Evolutionary conservation across 176 grass and related monocot genomes (phyloP).

Genomic region (Oropetium thomaeum): DNA sequence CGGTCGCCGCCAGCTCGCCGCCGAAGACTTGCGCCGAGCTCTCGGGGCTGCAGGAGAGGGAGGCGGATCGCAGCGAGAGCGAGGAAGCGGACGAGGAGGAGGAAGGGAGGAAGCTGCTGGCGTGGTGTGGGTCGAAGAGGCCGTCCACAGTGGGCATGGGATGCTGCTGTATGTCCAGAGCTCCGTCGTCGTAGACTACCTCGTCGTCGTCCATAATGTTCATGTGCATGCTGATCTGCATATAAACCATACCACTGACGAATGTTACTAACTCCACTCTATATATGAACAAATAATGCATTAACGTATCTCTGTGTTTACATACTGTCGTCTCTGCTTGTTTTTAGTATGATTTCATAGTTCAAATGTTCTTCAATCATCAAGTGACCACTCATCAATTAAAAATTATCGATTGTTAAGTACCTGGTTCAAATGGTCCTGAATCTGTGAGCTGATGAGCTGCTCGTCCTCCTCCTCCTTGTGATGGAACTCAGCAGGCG

Average conservation of each 20-base stretch:
- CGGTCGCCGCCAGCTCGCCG: neutral
- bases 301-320: neutral
- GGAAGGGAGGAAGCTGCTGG: neutral
- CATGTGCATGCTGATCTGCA: conserved; percentile 54
- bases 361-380: too few species aligned
- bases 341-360: neutral
- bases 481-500: neutral
- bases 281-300: neutral
- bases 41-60: conserved; percentile 39
- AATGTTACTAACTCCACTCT: neutral
- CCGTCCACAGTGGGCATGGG: neutral
- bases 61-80: conserved; percentile 30
- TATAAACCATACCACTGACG: neutral
- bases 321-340: too few species aligned
- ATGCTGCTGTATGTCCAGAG: neutral
- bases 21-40: conserved; percentile 23
- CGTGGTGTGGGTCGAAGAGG: neutral
- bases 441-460: conserved; percentile 21
- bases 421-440: conserved; percentile 43
- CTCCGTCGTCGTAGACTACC: neutral
- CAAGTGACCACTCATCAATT: neutral
- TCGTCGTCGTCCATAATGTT: conserved; percentile 37
- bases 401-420: rapidly evolving
- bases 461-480: conserved; percentile 19
- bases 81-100: conserved; percentile 8